Conservation (phyloP, 805 yeast genomes). For the Kluyveromyces dobzhanskii region DNA sequence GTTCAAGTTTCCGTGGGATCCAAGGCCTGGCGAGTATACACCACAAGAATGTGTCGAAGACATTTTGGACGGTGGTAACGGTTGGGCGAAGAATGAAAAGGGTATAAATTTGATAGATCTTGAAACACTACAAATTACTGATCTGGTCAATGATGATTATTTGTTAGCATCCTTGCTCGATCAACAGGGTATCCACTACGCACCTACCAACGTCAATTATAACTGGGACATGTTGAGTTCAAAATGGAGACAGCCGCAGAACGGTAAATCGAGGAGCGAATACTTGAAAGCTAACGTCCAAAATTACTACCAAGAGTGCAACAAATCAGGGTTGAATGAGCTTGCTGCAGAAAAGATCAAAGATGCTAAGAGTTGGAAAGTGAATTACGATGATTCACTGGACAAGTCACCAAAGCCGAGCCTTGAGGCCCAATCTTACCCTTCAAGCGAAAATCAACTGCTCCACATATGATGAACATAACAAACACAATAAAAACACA, state of each 20-base stretch:
- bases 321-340: conserved; percentile 4
- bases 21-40: conserved; percentile 44
- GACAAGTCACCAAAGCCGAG: background rate
- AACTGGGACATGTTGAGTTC: conserved; percentile 2
- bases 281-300: background rate
- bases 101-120: conserved; percentile 28
- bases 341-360: conserved; percentile 11
- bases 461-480: too few species aligned
- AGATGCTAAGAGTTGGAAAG: conserved; percentile 26
- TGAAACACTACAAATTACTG: conserved; percentile 23
- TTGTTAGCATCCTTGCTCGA: conserved; percentile 4
- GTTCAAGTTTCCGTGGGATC: conserved; percentile 55
- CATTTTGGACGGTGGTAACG: conserved; percentile 63
- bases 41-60: conserved; percentile 71
- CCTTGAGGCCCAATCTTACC: too few species aligned
- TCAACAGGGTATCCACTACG: conserved; percentile 7
- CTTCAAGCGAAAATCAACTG: too few species aligned
- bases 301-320: background rate
- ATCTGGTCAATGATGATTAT: conserved; percentile 20
- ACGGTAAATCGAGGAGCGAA: background rate
- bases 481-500: too few species aligned
- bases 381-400: conserved; percentile 4
- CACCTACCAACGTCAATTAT: background rate
- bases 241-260: background rate
- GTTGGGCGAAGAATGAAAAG: conserved; percentile 43